These are phyloP conservation scores for Sporothrix brasiliensis DNA, from an alignment of 2,329 filamentous ascomycete species.

Conservation along the genomic window DNA sequence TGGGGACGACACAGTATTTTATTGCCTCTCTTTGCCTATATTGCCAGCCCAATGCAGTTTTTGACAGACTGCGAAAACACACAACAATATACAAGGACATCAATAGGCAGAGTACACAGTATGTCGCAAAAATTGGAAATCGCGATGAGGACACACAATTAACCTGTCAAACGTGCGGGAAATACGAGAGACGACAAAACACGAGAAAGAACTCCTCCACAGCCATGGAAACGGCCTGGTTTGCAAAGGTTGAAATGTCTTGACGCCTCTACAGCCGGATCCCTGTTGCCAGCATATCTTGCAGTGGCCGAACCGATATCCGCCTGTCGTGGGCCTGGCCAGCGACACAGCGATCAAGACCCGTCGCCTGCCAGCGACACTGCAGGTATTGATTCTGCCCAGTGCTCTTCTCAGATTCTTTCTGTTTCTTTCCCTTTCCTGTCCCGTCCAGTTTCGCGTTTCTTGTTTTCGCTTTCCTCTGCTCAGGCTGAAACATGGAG, in stretches of 20 bases:
- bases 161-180: neutral
- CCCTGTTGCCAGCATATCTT: constrained; percentile 21
- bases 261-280: neutral
- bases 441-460: constrained; percentile 8
- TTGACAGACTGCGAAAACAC: neutral
- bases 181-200: neutral
- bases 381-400: neutral
- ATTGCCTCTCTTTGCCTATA: constrained; percentile 4
- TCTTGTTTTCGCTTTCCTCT: constrained; percentile 20
- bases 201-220: neutral
- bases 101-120: neutral
- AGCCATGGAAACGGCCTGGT: neutral
- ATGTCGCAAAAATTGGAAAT: no score
- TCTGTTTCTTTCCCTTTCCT: neutral
- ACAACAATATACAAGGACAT: neutral
- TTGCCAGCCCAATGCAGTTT: neutral
- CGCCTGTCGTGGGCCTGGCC: neutral
- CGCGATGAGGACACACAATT: neutral
- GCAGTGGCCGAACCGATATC: constrained; percentile 13
- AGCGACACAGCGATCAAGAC: neutral
- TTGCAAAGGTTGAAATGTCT: neutral
- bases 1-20: neutral
- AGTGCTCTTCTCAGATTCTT: neutral
- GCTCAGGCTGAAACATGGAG: constrained; percentile 29
- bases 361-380: neutral